phyloP scores from a whole-genome alignment of 2,329 filamentous ascomycete genomes.

The Sporothrix mexicana region DNA sequence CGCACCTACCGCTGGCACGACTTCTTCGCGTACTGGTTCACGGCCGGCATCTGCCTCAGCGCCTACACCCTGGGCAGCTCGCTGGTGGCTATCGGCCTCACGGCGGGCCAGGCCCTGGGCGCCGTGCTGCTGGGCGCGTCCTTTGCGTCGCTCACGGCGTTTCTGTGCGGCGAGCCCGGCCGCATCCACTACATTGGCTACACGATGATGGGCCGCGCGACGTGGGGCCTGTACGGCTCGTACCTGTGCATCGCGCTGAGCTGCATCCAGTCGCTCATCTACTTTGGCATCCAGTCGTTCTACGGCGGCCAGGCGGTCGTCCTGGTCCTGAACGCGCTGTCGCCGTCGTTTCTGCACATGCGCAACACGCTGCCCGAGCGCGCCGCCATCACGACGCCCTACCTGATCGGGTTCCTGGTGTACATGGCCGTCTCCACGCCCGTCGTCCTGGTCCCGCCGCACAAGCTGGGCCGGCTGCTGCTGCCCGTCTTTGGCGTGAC shows the following conservation, averaged over 20 bases:
- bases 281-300: slow-evolving; percentile 28
- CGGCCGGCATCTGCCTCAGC: slow-evolving; percentile 23
- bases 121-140: slow-evolving; percentile 10
- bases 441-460: slow-evolving; percentile 9
- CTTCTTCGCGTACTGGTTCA: slow-evolving; percentile 27
- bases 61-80: slow-evolving; percentile 23
- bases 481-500: slow-evolving; percentile 20
- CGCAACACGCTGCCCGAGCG: slow-evolving; percentile 21
- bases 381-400: slow-evolving; percentile 23
- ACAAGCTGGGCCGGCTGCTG: slow-evolving; percentile 24
- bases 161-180: slow-evolving; percentile 19
- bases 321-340: slow-evolving; percentile 14
- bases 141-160: slow-evolving; percentile 13
- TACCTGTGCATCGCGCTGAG: slow-evolving; percentile 22
- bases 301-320: slow-evolving; percentile 25
- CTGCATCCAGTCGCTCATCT: slow-evolving; percentile 27
- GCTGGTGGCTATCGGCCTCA: slow-evolving; percentile 23
- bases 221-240: slow-evolving; percentile 17
- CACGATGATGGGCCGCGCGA: slow-evolving; percentile 27
- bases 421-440: slow-evolving; percentile 23
- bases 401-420: slow-evolving; percentile 18
- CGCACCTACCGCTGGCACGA: slow-evolving; percentile 28
- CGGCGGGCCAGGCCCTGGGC: slow-evolving; percentile 14
- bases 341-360: slow-evolving; percentile 23
- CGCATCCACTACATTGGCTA: slow-evolving; percentile 28